Base-by-base conservation (phyloP, 495 filamentous ascomycete species). In the Terfezia claveryi region DNA sequence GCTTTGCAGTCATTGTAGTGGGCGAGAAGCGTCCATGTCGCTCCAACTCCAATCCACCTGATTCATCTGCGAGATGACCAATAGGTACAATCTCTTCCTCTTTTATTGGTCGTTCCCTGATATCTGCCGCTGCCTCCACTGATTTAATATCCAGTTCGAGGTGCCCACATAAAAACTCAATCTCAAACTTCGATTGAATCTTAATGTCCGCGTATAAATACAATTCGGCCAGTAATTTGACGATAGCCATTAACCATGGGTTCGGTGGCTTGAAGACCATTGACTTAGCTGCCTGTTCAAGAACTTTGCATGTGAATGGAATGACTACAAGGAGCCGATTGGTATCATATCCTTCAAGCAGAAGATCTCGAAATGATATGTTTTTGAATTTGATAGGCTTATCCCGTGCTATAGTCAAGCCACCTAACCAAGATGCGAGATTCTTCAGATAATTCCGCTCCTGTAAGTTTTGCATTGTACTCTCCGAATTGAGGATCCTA, bases 321-420 rank as follows among this genome's bases (percentile, higher is more conserved):
- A 99, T 88, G 51, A 88, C 87, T 38, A 95, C 77, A 50, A 89
- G 76, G 41, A 96, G 76, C 37, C 91, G 80, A 62, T 94, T 82
- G 5, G 85, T 87, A 57, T 94, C 84, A 57, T 83, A 85, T 5
- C 82, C 91, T 70, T 99, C 91, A 54, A 94, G 76, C 9, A 99
- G 78, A 8, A 99, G 73, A 57, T 94, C 85, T 65, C 88, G 88
- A 75, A 99, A 96, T 2, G 88, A 91, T 51, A 99, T 87, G 69
- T 94, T 92, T 66, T 81, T 88, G 67, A 91, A 87, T 68, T 88
- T 89, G 69, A 99, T 88, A 8, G 91, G 89, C 66, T 92, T 88
- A 66, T 99, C 83, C 56, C 87, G 81, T 11, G 89, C 91, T 55
- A 99, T 77, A 8, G 91, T 99, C 62, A 99, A 69, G 17, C 87